These are phyloP conservation scores for Cinnamomum chago DNA, from an alignment of 164 flowering plant species.

Conservation along the genomic window DNA sequence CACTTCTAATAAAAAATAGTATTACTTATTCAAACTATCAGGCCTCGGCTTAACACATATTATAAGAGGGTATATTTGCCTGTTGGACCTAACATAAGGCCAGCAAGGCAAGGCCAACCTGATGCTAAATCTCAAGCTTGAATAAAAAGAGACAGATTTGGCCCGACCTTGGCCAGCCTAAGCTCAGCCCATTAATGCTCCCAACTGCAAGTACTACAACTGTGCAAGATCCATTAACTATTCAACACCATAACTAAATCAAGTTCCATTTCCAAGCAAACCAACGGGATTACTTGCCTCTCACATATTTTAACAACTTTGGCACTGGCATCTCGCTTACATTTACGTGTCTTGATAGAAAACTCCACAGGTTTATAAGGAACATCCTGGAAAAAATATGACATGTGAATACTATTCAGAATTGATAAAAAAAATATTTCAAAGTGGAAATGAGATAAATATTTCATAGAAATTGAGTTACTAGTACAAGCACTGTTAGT, in stretches of 20 bases:
- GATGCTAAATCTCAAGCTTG: too few species aligned
- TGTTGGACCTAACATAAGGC: too few species aligned
- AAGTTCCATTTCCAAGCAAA: background rate
- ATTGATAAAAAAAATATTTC: background rate
- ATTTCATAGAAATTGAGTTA: background rate
- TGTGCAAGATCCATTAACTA: background rate
- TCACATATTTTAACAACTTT: constrained; percentile 67
- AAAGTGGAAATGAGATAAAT: background rate
- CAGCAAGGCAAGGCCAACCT: too few species aligned
- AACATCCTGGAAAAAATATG: constrained; percentile 61
- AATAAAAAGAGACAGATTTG: too few species aligned
- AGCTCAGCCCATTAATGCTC: background rate
- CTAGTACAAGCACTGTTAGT: background rate
- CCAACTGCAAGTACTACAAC: background rate
- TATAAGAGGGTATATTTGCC: too few species aligned
- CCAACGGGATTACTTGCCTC: constrained; percentile 43
- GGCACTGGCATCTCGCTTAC: constrained; percentile 74
- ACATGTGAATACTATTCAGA: background rate
- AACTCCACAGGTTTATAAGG: constrained; percentile 75
- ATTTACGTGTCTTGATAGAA: constrained; percentile 71
- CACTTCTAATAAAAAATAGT: too few species aligned
- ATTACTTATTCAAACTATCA: too few species aligned
- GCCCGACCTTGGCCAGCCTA: too few species aligned
- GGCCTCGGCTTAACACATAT: too few species aligned
- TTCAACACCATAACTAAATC: background rate